Evolutionary conservation across 177 flowering plant species (phyloP), one percentile per base, ranked within the genome.

Genomic region (Telopea speciosissima): DNA sequence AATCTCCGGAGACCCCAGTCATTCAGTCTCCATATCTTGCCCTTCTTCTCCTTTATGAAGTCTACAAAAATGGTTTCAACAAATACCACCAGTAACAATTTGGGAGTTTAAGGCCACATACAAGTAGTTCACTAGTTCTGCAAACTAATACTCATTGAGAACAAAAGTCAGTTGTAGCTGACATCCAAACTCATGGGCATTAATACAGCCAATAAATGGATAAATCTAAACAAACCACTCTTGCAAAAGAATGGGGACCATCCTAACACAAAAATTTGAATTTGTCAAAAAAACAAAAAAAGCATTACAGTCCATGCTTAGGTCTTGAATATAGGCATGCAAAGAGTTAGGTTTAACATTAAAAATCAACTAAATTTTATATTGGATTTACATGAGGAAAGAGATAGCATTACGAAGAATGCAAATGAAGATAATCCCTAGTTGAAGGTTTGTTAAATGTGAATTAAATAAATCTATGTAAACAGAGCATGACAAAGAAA

Each of bases 1-100:
- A 95, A 79, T 75, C 90, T 84, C 19, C 99, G 87, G 62, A 91
- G 83, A n/a, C 99, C 99, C 99, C 99, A 95, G 71, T 95, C 92
- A 70, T 80, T 91, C 67, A 87, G 31, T 79, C 97, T 89, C 92
- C 94, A 91, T 56, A 89, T 70, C 83, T 72, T 88, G 56, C 91
- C 97, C 67, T 87, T 89, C 79, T 91, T 95, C 84, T 89, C 96
- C 79, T 77, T 78, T 58, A 92, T 23, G 69, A 90, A 92, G 11
- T 81, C 99, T 95, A 88, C 80, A 75, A 70, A 54, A 68, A 67
- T 17, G 23, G 24, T 24, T 54, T 19, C 52, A 52, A 1, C n/a
- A 73, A 26, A 23, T 61, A 22, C 65, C 24, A 16, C 3, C 21
- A 16, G 12, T 1, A 24, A 44, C 4, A 19, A 8, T 49, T 28